A percentile compares a stretch with the other conserved stretches of the same genome.
These are phyloP conservation scores for Wickerhamomyces kurtzmanii DNA, from an alignment of 805 yeast genomes.

Conservation along the genomic window DNA sequence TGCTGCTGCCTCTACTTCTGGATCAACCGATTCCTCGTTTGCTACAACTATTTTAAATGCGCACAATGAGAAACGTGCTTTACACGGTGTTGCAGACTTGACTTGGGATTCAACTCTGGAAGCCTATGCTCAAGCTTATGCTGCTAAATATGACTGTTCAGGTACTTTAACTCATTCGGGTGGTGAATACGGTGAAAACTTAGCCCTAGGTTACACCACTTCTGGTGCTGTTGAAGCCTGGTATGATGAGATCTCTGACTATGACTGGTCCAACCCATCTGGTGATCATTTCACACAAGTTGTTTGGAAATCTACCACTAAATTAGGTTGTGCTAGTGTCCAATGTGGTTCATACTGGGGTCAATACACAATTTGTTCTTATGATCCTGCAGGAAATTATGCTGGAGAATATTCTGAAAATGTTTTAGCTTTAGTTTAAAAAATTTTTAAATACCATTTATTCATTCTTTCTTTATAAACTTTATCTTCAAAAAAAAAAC, in stretches of 20 bases:
- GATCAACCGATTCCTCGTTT: conserved; percentile 1
- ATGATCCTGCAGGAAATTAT: conserved; percentile 57
- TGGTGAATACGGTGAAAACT: conserved; percentile 68
- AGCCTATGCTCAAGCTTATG: conserved; percentile 45
- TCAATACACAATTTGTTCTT: conserved; percentile 60
- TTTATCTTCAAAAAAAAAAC: too few relatives aligned
- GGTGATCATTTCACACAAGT: conserved; percentile 65
- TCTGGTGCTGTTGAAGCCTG: conserved; percentile 63
- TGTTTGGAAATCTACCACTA: conserved; percentile 56
- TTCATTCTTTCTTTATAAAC: too few relatives aligned
- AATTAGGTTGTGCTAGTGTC: conserved; percentile 63
- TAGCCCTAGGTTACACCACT: conserved; percentile 60
- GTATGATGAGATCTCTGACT: conserved; percentile 55
- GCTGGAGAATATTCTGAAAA: conserved; percentile 28
- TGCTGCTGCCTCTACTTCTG: conserved; percentile 8
- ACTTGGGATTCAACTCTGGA: conserved; percentile 48
- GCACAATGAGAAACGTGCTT: conserved; percentile 50
- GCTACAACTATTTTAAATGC: conserved; percentile 29
- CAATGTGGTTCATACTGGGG: conserved; percentile 42
- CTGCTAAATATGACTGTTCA: conserved; percentile 44
- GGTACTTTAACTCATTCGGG: conserved; percentile 53
- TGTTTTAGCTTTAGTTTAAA: conserved; percentile 15
- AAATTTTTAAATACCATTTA: not conserved
- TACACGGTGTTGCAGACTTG: conserved; percentile 40
- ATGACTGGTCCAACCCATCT: conserved; percentile 39